phyloP scores from a whole-genome alignment of 176 grass and related monocot genomes.

The Rhipidocladum racemiflorum region DNA sequence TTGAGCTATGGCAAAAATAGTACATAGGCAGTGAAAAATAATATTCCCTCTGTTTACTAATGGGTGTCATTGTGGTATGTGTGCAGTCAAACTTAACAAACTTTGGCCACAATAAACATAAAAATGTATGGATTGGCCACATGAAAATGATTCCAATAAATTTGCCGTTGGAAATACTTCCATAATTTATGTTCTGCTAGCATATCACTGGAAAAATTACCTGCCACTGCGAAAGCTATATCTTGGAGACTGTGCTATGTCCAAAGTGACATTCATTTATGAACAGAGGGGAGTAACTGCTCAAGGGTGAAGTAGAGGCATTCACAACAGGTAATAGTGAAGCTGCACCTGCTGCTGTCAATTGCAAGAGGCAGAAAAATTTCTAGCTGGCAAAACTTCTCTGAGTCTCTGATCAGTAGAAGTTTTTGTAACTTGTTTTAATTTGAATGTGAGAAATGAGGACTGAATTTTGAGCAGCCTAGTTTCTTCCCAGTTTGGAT shows the following conservation, averaged over 20 bases:
- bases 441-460: background rate
- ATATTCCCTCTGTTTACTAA: background rate
- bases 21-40: background rate
- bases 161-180: background rate
- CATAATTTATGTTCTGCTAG: background rate
- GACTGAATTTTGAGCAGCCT: background rate
- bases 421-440: slow-evolving; percentile 6
- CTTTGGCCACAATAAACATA: background rate
- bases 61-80: background rate
- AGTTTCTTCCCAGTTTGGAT: background rate
- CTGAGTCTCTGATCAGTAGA: background rate
- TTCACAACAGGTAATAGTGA: background rate
- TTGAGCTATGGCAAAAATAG: background rate
- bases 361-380: background rate
- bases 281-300: background rate
- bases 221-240: background rate
- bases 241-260: background rate
- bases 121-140: background rate
- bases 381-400: background rate
- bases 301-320: slow-evolving; percentile 1
- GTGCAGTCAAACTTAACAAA: background rate
- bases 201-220: background rate
- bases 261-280: background rate
- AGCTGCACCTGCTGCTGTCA: background rate
- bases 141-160: background rate